Evolutionary conservation across 1,284 basidiomycete species (phyloP).

Genomic region (Cutaneotrichosporon sp.): DNA sequence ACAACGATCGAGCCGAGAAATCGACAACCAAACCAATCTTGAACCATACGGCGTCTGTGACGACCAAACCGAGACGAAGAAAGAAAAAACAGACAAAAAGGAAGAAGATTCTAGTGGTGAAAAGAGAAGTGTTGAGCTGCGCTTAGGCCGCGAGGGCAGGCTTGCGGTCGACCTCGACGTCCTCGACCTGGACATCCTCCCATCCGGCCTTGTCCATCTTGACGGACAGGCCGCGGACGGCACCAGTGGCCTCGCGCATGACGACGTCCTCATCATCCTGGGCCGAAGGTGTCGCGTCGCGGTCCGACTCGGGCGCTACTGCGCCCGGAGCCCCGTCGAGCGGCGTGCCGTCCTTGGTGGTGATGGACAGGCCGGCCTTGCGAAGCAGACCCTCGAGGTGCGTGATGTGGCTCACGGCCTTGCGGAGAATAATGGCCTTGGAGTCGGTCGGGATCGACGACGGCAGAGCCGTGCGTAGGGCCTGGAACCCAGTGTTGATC

Average conservation of each 20-base stretch:
- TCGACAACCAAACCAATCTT: background rate
- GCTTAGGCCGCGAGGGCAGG: constrained; percentile 1
- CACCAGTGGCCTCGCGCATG: constrained; percentile 11
- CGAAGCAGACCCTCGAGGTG: constrained; percentile 29
- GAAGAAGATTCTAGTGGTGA: no score
- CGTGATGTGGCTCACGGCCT: constrained; percentile 39
- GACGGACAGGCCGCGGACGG: constrained; percentile 4
- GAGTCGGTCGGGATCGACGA: constrained; percentile 36
- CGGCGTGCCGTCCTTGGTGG: background rate
- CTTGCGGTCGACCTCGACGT: constrained; percentile 15
- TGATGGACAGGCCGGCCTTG: constrained; percentile 19
- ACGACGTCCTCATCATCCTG: constrained; percentile 5
- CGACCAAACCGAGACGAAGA: background rate
- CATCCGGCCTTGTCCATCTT: constrained; percentile 9
- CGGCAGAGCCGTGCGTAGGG: constrained; percentile 33
- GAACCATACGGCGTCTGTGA: background rate
- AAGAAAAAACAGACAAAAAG: background rate
- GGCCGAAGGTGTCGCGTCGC: background rate
- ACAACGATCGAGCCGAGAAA: no score
- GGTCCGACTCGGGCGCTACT: background rate
- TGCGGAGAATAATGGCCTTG: constrained; percentile 43
- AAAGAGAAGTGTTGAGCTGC: background rate
- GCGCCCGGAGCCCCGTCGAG: background rate
- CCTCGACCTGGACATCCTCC: constrained; percentile 14
- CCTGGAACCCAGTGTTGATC: constrained; percentile 42